Evolutionary conservation across 2,329 filamentous ascomycete genomes (phyloP), one percentile per base, ranked within the genome.

Genomic region (Colletotrichum brevisporum): DNA sequence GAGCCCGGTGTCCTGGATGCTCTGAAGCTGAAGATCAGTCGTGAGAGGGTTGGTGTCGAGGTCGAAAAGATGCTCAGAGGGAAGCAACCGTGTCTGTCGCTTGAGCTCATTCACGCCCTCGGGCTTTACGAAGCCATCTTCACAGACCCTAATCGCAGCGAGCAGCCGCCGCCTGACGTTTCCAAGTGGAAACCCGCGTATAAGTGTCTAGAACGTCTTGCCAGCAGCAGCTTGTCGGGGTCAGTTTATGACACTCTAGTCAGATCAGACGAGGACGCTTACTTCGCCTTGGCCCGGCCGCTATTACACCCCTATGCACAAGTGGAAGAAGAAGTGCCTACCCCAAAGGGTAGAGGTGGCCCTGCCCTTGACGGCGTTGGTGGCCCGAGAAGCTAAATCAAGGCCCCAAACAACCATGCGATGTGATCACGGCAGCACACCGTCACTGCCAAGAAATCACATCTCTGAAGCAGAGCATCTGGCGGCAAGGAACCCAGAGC

Each of bases 11-110:
- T 99, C 56, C 87, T 95, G 67, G 84, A 90, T 12, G 92, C 94
- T 4, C 83, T 99, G n/a, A 89, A 88, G 57, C 80, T 91, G 36
- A 99, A 99, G 78, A 98, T 99, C 73, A 98, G 93, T 75, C 90
- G 94, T 63, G 96, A 99, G 79, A 87, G 96, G 66, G 91, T 99
- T 2, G 94, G 94, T 0, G 88, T 92, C 4, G 96, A 99, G 78
- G 75, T 98, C 4, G 93, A 95, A 76, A 98, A 98, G 84, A 97
- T 97, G 90, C 83, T 98, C 18, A 91, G 89, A 79, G 90, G 86
- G 41, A 86, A 87, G 12, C 83, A 90, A 73, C 91, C 92, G 8
- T 81, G 83, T 57, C 83, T 84, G 72, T 86, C 92, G 8, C 81
- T 95, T n/a, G 79, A 85, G 27, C 83, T 92, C 13, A 89, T 95